phyloP scores from a whole-genome alignment of 1,139 yeast species.

The Debaryomyces udenii region DNA sequence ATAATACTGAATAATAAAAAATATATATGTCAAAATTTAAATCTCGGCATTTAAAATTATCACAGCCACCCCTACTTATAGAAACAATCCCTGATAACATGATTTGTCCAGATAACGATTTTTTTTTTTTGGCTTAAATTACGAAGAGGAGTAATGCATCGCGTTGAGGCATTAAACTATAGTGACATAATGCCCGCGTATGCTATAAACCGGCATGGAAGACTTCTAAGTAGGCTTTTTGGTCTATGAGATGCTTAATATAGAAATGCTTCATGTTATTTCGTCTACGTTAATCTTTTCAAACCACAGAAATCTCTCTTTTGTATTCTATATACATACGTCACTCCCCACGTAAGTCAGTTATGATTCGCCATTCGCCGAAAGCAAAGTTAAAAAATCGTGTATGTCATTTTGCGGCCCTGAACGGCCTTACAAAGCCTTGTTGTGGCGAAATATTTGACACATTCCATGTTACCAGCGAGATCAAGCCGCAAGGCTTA shows the following conservation, averaged over 20 bases:
- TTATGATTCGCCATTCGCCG: too few relatives aligned
- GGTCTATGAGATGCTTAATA: too few relatives aligned
- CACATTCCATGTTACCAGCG: not conserved
- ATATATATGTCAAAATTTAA: conserved; percentile 7
- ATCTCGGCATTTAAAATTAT: conserved; percentile 6
- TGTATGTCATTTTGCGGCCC: too few relatives aligned
- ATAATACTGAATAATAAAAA: conserved; percentile 4
- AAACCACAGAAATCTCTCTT: too few relatives aligned
- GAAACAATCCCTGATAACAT: not conserved
- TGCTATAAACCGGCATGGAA: conserved; percentile 3
- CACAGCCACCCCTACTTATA: conserved; percentile 7
- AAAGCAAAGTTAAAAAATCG: too few relatives aligned
- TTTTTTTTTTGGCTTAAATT: not conserved
- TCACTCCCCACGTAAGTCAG: too few relatives aligned
- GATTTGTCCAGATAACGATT: conserved; percentile 5
- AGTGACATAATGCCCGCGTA: not conserved
- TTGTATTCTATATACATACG: too few relatives aligned
- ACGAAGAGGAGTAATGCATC: conserved; percentile 9
- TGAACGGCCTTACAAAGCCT: not conserved
- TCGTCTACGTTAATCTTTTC: too few relatives aligned
- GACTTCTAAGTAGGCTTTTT: too few relatives aligned
- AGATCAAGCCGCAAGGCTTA: too few relatives aligned
- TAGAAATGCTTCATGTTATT: too few relatives aligned
- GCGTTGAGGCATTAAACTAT: too few relatives aligned
- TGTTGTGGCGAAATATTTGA: not conserved